These are phyloP conservation scores for Laburnicola sp. DNA, from an alignment of 2,329 filamentous ascomycete species.

Conservation along the genomic window DNA sequence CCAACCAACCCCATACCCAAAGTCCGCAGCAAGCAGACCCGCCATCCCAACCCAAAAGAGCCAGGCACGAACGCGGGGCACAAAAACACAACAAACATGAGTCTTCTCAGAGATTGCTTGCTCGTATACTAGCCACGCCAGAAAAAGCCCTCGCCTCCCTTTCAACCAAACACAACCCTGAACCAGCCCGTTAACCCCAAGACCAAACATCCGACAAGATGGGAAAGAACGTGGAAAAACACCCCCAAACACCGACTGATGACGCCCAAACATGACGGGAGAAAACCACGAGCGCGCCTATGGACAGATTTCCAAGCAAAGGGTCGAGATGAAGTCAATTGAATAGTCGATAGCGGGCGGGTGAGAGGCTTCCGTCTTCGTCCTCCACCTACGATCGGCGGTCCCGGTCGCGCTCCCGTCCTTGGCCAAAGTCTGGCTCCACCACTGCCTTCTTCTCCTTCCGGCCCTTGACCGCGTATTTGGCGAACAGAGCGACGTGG, in stretches of 20 bases:
- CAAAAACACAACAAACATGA: constrained; percentile 36
- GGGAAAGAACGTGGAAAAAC: constrained; percentile 17
- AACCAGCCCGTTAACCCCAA: constrained; percentile 27
- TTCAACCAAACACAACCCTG: constrained; percentile 28
- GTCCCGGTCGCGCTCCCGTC: constrained; percentile 36
- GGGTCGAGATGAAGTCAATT: constrained; percentile 22
- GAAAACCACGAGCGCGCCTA: constrained; percentile 33
- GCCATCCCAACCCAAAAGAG: constrained; percentile 11
- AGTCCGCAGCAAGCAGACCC: constrained; percentile 1
- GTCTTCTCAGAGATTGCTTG: constrained; percentile 35
- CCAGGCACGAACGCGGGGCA: constrained; percentile 22
- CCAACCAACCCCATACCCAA: constrained; percentile 13
- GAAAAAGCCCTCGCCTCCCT: constrained; percentile 23
- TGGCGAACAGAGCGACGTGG: constrained; percentile 84
- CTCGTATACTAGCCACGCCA: constrained; percentile 29
- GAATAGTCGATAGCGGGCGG: constrained; percentile 12
- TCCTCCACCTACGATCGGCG: constrained; percentile 28
- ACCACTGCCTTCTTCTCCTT: constrained; percentile 66
- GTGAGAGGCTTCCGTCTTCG: constrained; percentile 2
- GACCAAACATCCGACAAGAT: constrained; percentile 25
- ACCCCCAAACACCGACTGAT: constrained; percentile 40
- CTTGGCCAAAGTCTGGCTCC: constrained; percentile 45
- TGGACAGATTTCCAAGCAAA: constrained; percentile 34
- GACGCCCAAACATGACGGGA: constrained; percentile 37
- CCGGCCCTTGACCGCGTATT: constrained; percentile 84